Evolutionary conservation across 257 asterid species (phyloP), one percentile per base, ranked within the genome.

Genomic region (Ophiorrhiza pumila): DNA sequence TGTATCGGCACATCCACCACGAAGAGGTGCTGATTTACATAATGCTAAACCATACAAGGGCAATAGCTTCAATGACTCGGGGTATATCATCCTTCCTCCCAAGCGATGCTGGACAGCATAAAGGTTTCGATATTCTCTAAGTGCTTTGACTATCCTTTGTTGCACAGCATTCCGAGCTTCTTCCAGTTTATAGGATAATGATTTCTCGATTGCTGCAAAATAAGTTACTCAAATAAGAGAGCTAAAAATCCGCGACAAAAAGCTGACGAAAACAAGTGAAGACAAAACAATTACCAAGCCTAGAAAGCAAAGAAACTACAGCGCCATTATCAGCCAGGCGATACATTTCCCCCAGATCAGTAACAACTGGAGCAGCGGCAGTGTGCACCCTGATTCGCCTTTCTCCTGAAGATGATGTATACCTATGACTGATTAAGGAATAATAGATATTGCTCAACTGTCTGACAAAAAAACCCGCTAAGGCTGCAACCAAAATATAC

Each of bases 301-400:
- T 88, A 77, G 96, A 87, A 71, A 92, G 76, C 75, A 95, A 72
- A 68, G 98, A 92, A 63, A 90, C 73, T 75, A 90, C 78, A 39
- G 98, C 98, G 55, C 99, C 98, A 46, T 88, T 82, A 81, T 95
- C 99, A 61, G 99, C 97, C 83, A 85, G 83, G 73, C 96, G 98
- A 82, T 92, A 95, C 97, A 95, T 92, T 85, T 92, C 97, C 70
- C 89, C 88, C 39, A 95, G 78, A 77, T 95, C 99, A 70, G 97
- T 69, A 78, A 90, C 96, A 73, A 95, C 99, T 58, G 98, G 99
- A 83, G 94, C 98, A 46, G 97, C 98, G 4, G 96, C 96, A 37
- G 98, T 95, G 80, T 87, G 99, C 72, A 95, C 99, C 81, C 99
- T 90, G 71, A 95, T 95, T 71, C 98, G 97, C 81, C 99, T 83